phyloP scores from a whole-genome alignment of 768 basidiomycete genomes.

The Pulveroboletus ravenelii region DNA sequence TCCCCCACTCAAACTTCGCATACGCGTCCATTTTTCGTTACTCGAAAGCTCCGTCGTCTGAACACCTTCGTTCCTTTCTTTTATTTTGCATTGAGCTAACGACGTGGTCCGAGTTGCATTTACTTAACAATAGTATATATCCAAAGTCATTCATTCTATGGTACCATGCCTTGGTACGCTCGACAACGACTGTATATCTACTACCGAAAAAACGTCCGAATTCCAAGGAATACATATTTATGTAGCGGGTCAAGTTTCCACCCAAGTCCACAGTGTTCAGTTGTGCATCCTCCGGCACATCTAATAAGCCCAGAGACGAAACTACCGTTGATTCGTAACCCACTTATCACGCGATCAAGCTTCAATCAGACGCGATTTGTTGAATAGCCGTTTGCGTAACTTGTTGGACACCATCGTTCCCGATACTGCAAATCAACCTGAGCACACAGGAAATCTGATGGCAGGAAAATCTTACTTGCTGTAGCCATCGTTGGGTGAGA shows the following conservation, averaged over 20 bases:
- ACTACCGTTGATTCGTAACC: neutral
- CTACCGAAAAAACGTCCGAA: neutral
- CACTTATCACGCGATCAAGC: neutral
- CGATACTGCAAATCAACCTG: slow-evolving; percentile 21
- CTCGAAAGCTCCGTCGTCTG: too few species aligned
- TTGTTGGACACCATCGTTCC: slow-evolving; percentile 29
- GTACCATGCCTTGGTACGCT: neutral
- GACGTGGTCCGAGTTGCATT: too few species aligned
- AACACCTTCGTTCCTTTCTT: too few species aligned
- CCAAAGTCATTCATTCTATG: neutral
- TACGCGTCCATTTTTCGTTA: too few species aligned
- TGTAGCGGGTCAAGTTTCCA: neutral
- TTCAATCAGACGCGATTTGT: slow-evolving; percentile 30
- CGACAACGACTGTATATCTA: neutral
- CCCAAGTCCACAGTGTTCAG: neutral
- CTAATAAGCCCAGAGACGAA: neutral
- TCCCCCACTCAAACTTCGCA: too few species aligned
- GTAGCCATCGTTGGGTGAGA: slow-evolving; percentile 69
- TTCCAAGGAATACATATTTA: neutral
- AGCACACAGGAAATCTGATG: neutral
- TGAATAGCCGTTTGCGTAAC: slow-evolving; percentile 32
- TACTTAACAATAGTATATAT: too few species aligned
- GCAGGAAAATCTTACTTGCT: slow-evolving; percentile 27
- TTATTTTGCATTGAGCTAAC: too few species aligned
- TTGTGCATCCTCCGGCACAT: neutral